These are phyloP conservation scores for Nyctanthes arbortristis DNA, from an alignment of 257 asterid genomes.

Conservation along the genomic window DNA sequence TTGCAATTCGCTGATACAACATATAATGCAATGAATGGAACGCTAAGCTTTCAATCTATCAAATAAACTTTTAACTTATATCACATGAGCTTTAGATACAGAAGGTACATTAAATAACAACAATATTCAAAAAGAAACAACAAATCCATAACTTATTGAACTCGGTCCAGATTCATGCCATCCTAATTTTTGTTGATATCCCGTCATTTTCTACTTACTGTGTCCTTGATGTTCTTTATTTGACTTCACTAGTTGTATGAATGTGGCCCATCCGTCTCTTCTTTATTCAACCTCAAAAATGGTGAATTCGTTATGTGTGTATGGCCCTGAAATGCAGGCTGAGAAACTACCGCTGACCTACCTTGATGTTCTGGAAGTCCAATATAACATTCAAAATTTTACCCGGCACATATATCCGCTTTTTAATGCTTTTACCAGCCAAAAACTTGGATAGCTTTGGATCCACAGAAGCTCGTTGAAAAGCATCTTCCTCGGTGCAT, in stretches of 20 bases:
- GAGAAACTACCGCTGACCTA: slow-evolving; percentile 33
- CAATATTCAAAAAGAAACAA: too few relatives aligned
- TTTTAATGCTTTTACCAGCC: slow-evolving; percentile 67
- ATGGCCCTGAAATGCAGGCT: neutral
- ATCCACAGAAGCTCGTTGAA: slow-evolving; percentile 66
- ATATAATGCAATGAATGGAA: too few relatives aligned
- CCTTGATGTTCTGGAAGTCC: slow-evolving; percentile 50
- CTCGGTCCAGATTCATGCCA: too few relatives aligned
- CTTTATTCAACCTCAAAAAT: neutral
- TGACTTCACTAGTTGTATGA: neutral
- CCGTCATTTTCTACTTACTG: too few relatives aligned
- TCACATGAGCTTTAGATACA: too few relatives aligned
- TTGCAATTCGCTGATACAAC: too few relatives aligned
- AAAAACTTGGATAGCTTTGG: slow-evolving; percentile 64
- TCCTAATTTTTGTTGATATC: too few relatives aligned
- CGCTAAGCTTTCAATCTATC: too few relatives aligned
- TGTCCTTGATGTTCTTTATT: neutral
- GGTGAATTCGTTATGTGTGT: neutral
- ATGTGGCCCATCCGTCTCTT: neutral
- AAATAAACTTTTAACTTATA: too few relatives aligned
- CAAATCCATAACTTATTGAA: too few relatives aligned
- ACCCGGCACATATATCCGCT: slow-evolving; percentile 77
- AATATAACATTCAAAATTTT: slow-evolving; percentile 79
- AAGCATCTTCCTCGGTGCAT: slow-evolving; percentile 83
- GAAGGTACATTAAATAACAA: too few relatives aligned